Evolutionary conservation across 345 rosid genomes (phyloP).

Genomic region (Ceriops zippeliana): DNA sequence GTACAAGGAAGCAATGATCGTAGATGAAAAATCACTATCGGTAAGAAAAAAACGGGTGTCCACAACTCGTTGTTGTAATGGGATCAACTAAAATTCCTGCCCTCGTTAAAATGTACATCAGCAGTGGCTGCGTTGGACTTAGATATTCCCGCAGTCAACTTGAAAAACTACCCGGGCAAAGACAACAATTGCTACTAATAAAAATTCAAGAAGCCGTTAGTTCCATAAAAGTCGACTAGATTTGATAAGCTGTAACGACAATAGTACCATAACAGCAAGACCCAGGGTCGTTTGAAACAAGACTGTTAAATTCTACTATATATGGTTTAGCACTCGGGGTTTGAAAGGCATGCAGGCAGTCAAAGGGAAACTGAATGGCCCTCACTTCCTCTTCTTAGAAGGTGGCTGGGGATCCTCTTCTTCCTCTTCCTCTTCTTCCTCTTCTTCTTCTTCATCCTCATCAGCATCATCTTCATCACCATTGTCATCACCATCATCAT

Average conservation of each 20-base stretch:
- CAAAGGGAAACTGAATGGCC: not conserved
- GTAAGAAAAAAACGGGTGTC: too few relatives aligned
- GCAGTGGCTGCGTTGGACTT: too few relatives aligned
- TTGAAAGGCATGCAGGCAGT: not conserved
- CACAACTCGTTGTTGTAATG: too few relatives aligned
- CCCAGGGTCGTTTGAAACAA: slow-evolving; percentile 10
- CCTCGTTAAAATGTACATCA: too few relatives aligned
- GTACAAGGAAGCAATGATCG: too few relatives aligned
- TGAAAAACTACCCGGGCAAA: too few relatives aligned
- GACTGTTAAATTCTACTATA: slow-evolving; percentile 20
- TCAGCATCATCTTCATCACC: slow-evolving; percentile 33
- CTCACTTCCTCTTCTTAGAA: slow-evolving; percentile 60
- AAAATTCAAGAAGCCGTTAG: not conserved
- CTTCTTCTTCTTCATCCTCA: slow-evolving; percentile 33
- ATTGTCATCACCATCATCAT: slow-evolving; percentile 38
- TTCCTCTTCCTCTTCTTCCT: slow-evolving; percentile 29
- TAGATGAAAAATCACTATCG: too few relatives aligned
- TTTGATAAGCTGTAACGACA: slow-evolving; percentile 10
- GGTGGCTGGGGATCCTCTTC: slow-evolving; percentile 58
- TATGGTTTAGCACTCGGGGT: slow-evolving; percentile 11
- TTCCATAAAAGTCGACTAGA: slow-evolving; percentile 9
- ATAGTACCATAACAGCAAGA: slow-evolving; percentile 1
- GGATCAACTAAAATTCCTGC: too few relatives aligned
- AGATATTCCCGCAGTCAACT: too few relatives aligned
- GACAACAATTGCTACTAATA: not conserved